Percentiles rank a stretch among this genome's conserved stretches.
phyloP scores from a whole-genome alignment of 331 rosid species.

The Telfairia occidentalis region DNA sequence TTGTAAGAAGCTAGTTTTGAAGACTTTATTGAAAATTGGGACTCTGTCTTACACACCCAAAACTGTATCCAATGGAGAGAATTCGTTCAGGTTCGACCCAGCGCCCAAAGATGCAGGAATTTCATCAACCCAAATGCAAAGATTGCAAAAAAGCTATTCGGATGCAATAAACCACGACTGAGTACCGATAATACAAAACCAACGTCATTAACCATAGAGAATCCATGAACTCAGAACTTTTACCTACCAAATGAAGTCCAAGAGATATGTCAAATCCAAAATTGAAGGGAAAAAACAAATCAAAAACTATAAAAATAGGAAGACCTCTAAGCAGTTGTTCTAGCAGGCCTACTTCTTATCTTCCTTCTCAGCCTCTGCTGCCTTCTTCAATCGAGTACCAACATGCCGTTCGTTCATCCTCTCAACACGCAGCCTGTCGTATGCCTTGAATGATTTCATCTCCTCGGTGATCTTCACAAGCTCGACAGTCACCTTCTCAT shows the following conservation, averaged over 20 bases:
- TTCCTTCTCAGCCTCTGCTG: conserved; percentile 27
- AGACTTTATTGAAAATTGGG: too few relatives aligned
- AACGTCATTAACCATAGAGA: neutral
- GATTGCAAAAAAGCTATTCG: neutral
- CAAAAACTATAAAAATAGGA: conserved; percentile 12
- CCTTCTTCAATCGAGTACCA: conserved; percentile 19
- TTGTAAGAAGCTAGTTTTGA: too few relatives aligned
- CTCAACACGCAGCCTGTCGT: conserved; percentile 19
- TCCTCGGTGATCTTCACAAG: conserved; percentile 25
- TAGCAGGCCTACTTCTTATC: conserved; percentile 18
- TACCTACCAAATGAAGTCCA: conserved; percentile 5
- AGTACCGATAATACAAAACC: neutral
- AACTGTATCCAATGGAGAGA: too few relatives aligned
- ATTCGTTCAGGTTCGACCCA: too few relatives aligned
- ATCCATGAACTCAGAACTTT: conserved; percentile 6
- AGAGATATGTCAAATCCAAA: neutral
- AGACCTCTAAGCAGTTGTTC: neutral
- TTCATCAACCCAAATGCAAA: neutral
- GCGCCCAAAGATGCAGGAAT: neutral
- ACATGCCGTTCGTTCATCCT: conserved; percentile 16
- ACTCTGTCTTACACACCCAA: too few relatives aligned
- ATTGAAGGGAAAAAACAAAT: neutral
- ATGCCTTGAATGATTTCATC: conserved; percentile 24
- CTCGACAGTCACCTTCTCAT: conserved; percentile 20
- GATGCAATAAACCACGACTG: neutral